phyloP scores from a whole-genome alignment of 768 basidiomycete genomes.

The Hygrocybe coccinea region DNA sequence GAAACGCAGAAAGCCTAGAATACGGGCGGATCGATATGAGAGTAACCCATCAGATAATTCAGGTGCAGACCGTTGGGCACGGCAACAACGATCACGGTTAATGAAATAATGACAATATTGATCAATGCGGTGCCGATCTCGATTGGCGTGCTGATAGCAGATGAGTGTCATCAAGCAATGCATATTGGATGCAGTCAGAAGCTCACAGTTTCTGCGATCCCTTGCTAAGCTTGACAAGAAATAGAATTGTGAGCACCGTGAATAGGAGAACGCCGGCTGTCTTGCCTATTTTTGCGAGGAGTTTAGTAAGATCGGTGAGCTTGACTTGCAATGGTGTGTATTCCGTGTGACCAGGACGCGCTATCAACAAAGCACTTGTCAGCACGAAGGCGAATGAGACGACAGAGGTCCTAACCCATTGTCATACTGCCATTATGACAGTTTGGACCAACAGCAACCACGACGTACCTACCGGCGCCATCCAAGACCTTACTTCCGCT shows the following conservation, averaged over 20 bases:
- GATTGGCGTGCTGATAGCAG: conserved; percentile 51
- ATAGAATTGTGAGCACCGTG: conserved; percentile 80
- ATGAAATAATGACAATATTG: conserved; percentile 89
- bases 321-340: conserved; percentile 92
- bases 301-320: conserved; percentile 87
- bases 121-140: conserved; percentile 88
- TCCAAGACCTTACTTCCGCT: conserved; percentile 91
- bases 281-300: conserved; percentile 89
- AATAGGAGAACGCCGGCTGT: conserved; percentile 85
- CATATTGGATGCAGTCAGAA: neutral
- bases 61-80: too few species aligned
- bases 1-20: neutral
- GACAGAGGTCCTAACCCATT: conserved; percentile 65
- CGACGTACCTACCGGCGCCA: conserved; percentile 88
- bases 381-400: conserved; percentile 1
- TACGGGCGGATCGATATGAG: too few species aligned
- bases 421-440: conserved; percentile 96
- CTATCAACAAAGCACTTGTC: conserved; percentile 35
- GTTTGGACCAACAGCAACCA: conserved; percentile 86
- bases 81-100: conserved; percentile 56
- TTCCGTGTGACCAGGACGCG: conserved; percentile 79
- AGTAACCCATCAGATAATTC: too few species aligned
- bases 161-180: neutral
- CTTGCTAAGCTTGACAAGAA: conserved; percentile 81
- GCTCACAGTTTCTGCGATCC: conserved; percentile 51